These are phyloP conservation scores for Phylloporus sp. DNA, from an alignment of 768 basidiomycete genomes.

Conservation along the genomic window DNA sequence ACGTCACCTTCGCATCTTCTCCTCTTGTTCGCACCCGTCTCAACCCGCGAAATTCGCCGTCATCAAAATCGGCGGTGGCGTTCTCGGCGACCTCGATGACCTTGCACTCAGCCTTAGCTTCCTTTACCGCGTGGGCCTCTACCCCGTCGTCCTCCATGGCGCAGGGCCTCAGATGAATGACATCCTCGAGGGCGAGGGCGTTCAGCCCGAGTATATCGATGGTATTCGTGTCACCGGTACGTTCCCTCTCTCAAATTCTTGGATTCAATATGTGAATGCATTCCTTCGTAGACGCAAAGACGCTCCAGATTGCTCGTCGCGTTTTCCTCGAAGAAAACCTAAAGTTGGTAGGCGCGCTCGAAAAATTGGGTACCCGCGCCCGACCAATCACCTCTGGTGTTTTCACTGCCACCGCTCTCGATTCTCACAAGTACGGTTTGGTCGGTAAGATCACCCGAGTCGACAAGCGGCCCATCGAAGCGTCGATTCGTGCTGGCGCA, in stretches of 20 bases:
- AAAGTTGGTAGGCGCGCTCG: conserved; percentile 87
- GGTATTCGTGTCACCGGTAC: conserved; percentile 94
- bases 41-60: conserved; percentile 95
- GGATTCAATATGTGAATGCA: background rate
- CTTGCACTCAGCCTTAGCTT: conserved; percentile 94
- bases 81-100: conserved; percentile 87
- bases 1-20: conserved; percentile 96
- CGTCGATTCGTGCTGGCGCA: conserved; percentile 92
- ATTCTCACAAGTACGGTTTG: conserved; percentile 89
- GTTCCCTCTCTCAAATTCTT: conserved; percentile 21
- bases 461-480: conserved; percentile 95
- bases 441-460: conserved; percentile 94
- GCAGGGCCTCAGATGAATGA: conserved; percentile 94
- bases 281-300: conserved; percentile 69
- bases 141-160: conserved; percentile 95
- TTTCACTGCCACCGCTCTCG: conserved; percentile 95
- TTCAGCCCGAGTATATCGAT: conserved; percentile 94
- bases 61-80: conserved; percentile 96
- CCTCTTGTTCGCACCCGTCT: conserved; percentile 83
- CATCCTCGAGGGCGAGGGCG: conserved; percentile 87
- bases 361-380: conserved; percentile 92
- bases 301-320: conserved; percentile 87
- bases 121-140: conserved; percentile 94
- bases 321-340: conserved; percentile 98
- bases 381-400: conserved; percentile 97